Evolutionary conservation across 495 filamentous ascomycete species (phyloP).

Genomic region (Hamigera avellanea): DNA sequence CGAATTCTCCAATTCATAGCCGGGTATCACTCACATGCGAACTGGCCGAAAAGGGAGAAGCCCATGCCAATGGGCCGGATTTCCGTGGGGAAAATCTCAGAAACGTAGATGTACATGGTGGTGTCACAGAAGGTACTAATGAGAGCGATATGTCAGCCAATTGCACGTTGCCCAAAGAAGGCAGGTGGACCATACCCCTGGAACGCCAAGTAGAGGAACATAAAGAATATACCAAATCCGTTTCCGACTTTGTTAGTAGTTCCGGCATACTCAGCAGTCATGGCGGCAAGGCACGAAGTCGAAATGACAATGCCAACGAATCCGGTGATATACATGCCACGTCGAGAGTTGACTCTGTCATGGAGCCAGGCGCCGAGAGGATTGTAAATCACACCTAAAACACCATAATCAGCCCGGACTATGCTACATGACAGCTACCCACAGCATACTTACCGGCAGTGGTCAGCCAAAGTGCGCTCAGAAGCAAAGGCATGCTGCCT

Average conservation of each 20-base stretch:
- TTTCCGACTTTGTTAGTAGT: slow-evolving; percentile 35
- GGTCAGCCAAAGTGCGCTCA: slow-evolving; percentile 37
- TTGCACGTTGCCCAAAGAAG: too few species aligned
- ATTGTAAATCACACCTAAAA: slow-evolving; percentile 32
- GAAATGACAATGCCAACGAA: slow-evolving; percentile 24
- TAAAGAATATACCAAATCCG: slow-evolving; percentile 34
- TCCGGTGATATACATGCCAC: slow-evolving; percentile 34
- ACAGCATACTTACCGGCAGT: slow-evolving; percentile 24
- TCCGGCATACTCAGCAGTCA: slow-evolving; percentile 29
- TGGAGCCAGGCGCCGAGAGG: slow-evolving; percentile 35
- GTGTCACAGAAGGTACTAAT: slow-evolving; percentile 38
- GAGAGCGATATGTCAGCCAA: too few species aligned
- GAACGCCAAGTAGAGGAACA: slow-evolving; percentile 35
- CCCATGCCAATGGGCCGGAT: slow-evolving; percentile 37
- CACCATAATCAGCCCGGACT: too few species aligned
- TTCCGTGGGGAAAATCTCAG: slow-evolving; percentile 41
- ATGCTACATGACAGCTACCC: too few species aligned
- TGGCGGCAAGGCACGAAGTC: slow-evolving; percentile 29
- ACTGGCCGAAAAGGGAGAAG: slow-evolving; percentile 32
- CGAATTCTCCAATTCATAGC: not conserved
- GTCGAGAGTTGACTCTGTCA: slow-evolving; percentile 32
- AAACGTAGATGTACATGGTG: slow-evolving; percentile 38
- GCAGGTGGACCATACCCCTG: slow-evolving; percentile 25
- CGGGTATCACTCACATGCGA: slow-evolving; percentile 13
- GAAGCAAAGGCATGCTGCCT: slow-evolving; percentile 32